Base-by-base conservation (phyloP, 805 yeast species). In the Ascoidea tarda region DNA sequence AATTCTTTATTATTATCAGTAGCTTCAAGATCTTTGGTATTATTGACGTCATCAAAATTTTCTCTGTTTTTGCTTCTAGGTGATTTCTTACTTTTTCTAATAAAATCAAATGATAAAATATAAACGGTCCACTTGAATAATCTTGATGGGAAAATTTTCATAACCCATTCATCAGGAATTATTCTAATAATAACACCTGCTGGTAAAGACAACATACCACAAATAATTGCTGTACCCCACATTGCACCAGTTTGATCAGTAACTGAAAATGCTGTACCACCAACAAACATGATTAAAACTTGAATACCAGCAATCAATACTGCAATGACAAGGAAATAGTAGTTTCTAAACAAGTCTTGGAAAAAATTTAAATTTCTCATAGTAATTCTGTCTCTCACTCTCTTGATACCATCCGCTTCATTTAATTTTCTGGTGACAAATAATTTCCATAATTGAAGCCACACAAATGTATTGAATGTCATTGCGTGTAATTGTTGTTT, bases 391-490 rank as follows among this genome's bases (percentile, higher is more conserved):
- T 75, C 84, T 55, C 71, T 72, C 50, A 85, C 70, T 1, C 66
- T 71, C 2, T 70, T 70, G 32, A 84, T 70, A 28, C 84, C 88
- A 59, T 83, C 90, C 52, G 82, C 89, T 68, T 86, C 95, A 67
- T 93, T 97, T 54, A 93, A 71, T 58, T 95, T 86, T 63, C 99
- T 80, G 16, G 96, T 82, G 47, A 88, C 95, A 62, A 91, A 79
- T 68, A 93, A 75, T 60, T 91, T 89, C 78, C 93, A 93, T 64
- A 93, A 84, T 70, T 93, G 99, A 67, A 93, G 73, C 99, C 99
- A 93, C 49, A 93, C 98, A 73, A 93, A 93, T 0, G 98, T 76
- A 66, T 93, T 93, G 73, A 93, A 93, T 1, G 95, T 91, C 78
- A 90, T 73, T 2, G 98, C 88, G 58, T 79, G 76, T 45, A 91